Base-by-base conservation (phyloP, 805 yeast genomes). In the Isabelozyma pseudorhagii region DNA sequence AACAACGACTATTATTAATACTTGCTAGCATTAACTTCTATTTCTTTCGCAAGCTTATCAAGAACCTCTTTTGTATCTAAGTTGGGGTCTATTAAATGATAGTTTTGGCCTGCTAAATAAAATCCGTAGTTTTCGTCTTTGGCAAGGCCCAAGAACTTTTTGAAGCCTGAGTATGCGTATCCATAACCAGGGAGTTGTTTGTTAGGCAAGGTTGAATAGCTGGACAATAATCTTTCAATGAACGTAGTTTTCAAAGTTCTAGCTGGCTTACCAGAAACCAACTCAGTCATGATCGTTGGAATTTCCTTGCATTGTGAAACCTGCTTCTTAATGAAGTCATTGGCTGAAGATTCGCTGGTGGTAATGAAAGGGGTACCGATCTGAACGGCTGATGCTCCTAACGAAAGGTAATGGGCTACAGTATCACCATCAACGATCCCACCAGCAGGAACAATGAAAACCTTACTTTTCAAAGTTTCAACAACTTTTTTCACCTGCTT, bases 371-470 rank as follows among this genome's bases (percentile, higher is more conserved):
- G 70, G 0, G 86, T 78, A 0, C 87, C 87, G 38, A 82, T n/a
- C 49, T 79, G 85, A 8, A 77, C 84, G 0, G 76, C 83, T 3
- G 77, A 66, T 1, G 83, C 81, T 0, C 85, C 84, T 5, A 54
- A 49, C 0, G 58, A 47, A 8, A 79, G 53, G 29, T 67, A 70
- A 1, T 54, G 54, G 6, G 62, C 56, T 15, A 74, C 63, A 5
- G 64, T 62, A 3, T 44, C 17, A 0, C 69, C 63, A 46, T 68
- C 68, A 52, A 63, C 59, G 13, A 83, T 71, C 0, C 87, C 86
- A 14, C 87, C 87, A 3, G 85, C 76, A 0, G 84, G 79, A 27
- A 83, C 63, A 1, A 77, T 41, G 48, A 59, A 61, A 3, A 73
- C 61, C 1, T 46, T 47, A 1, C 46, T 38, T 14, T 39, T 8